Base-by-base conservation (phyloP, 345 rosid species). In the Melaleuca alternifolia region DNA sequence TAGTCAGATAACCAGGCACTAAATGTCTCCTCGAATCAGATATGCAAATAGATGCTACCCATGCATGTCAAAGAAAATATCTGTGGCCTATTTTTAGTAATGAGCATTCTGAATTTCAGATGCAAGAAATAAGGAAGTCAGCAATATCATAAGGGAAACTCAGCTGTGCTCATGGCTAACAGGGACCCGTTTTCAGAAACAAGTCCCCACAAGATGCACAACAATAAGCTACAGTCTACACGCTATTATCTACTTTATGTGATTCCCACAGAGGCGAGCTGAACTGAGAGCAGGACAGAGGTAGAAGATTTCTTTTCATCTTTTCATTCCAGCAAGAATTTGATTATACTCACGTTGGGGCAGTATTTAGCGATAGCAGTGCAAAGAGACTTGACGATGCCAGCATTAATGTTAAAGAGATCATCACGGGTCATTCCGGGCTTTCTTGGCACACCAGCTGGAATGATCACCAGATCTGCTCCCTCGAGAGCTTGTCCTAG, bases 381-480 rank as follows among this genome's bases (percentile, higher is more conserved):
- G 83, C 94, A 92, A 3, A 96, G 92, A 77, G 90, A 89, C 93
- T 94, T 95, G 59, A 95, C 96, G 33, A 95, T 95, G 84, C 99
- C 99, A 30, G 98, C 97, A 89, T 96, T 96, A 79, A 96, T 95
- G 91, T 96, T 96, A 77, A 96, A 95, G 87, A 96, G 96, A 92
- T 95, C 99, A 84, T 96, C 99, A 85, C 97, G 96, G 6, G 96
- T 96, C 99, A 96, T 96, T 18, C 98, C 99, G 5, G 99, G 98
- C 90, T 96, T 96, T 87, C 99, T 92, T 9, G 99, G 99, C 10
- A 95, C 99, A 76, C 98, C 98, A 83, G 98, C 98, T 0, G 96
- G 97, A 85, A 96, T 94, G 59, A 95, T 94, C 48, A 96, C 96
- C 79, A 96, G 87, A 85, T 95, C 99, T 59, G 93, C 90, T 71